phyloP scores from a whole-genome alignment of 805 yeast species.

The Kuraishia ogatae region DNA sequence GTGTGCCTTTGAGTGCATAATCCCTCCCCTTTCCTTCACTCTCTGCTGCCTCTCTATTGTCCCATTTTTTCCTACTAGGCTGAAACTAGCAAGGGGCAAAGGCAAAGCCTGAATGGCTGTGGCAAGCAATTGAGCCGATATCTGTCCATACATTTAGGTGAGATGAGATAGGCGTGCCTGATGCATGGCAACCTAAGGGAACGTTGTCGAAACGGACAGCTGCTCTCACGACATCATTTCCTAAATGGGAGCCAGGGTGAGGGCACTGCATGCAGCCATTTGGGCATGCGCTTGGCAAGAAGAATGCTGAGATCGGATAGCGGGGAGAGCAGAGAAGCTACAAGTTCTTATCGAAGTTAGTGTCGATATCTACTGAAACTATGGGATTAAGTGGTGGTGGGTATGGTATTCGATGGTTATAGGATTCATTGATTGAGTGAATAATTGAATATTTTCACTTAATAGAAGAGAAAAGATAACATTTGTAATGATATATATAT shows the following conservation, averaged over 20 bases:
- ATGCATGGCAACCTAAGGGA: not conserved
- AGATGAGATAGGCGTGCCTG: not conserved
- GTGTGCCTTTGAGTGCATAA: not conserved
- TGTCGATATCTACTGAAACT: no score
- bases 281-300: not conserved
- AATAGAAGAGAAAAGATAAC: no score
- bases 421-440: no score
- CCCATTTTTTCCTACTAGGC: not conserved
- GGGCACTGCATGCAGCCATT: not conserved
- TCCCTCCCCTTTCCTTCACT: not conserved
- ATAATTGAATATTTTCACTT: no score
- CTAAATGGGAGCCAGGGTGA: not conserved
- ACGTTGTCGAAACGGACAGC: not conserved
- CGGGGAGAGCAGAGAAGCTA: no score
- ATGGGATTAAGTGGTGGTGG: no score
- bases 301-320: not conserved
- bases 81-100: not conserved
- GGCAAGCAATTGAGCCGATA: not conserved
- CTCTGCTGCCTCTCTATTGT: not conserved
- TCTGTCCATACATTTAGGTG: not conserved
- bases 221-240: not conserved
- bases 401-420: no score
- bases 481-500: no score
- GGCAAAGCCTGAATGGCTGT: not conserved
- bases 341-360: no score